Evolutionary conservation across 176 grass and related monocot species (phyloP), one percentile per base, ranked within the genome.

Genomic region (Oryza brachyantha): DNA sequence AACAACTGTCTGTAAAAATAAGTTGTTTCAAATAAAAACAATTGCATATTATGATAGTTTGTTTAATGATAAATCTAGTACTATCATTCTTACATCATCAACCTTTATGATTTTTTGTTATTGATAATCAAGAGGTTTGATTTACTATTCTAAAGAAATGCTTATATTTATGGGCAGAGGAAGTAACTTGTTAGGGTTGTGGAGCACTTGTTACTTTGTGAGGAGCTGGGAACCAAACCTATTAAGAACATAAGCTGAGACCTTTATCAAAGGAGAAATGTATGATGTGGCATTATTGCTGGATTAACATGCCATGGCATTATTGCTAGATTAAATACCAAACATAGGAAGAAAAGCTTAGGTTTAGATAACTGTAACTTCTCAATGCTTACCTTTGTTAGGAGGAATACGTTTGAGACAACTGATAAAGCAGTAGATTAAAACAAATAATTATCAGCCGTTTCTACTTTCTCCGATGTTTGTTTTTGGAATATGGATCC

Each of bases 221-320:
- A 62, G 22, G 36, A 64, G 61, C 38, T 25, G 21, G 24, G n/a
- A 37, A 77, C 64, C 39, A 77, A 37, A 77, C 64, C 39, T 70
- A 9, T 84, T 45, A 70, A 11, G 50, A 46, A 45, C 70, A 55
- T 74, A 26, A 25, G 4, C 43, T 45, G 42, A 16, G 13, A 46
- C 26, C 25, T 36, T 74, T 5, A 75, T 24, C n/a, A 39, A 75
- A 37, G n/a, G n/a, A 74, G 52, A 22, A 8, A 27, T 60, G 5
- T 43, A 7, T 75, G n/a, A 5, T 41, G 12, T 75, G 40, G 17
- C 8, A 32, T 32, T 32, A n/a, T n/a, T n/a, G n/a, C n/a, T n/a
- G n/a, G n/a, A n/a, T n/a, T n/a, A n/a, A n/a, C n/a, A n/a, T n/a
- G n/a, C n/a, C n/a, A n/a, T n/a, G n/a, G n/a, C n/a, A n/a, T n/a